A percentile compares a stretch with the other conserved stretches of the same genome.
phyloP scores from a whole-genome alignment of 306 rosid genomes.

The Mimosa pudica region DNA sequence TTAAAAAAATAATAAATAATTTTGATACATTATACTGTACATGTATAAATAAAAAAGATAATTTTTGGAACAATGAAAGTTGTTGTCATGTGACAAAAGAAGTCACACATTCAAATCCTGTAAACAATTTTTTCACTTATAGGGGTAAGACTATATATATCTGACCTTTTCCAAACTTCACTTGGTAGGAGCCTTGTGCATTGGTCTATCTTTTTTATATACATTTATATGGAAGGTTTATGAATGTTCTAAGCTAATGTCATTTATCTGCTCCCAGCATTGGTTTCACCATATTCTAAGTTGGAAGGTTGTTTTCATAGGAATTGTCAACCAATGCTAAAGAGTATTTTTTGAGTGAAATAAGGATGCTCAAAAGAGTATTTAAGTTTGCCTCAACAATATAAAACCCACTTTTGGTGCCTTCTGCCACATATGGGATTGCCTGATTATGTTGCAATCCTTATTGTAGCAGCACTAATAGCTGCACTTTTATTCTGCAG shows the following conservation, averaged over 20 bases:
- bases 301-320: slow-evolving; percentile 34
- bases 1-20: too few relatives aligned
- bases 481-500: slow-evolving; percentile 38
- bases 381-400: slow-evolving; percentile 7
- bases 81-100: too few relatives aligned
- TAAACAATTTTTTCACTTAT: too few relatives aligned
- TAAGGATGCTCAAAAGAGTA: not conserved
- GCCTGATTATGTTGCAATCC: slow-evolving; percentile 15
- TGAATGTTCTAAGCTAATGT: not conserved
- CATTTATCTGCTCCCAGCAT: slow-evolving; percentile 23
- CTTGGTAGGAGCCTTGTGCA: too few relatives aligned
- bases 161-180: too few relatives aligned
- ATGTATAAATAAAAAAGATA: too few relatives aligned
- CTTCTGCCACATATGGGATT: slow-evolving; percentile 23
- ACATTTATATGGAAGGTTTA: not conserved
- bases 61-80: too few relatives aligned
- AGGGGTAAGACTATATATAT: too few relatives aligned
- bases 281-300: slow-evolving; percentile 23
- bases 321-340: slow-evolving; percentile 24
- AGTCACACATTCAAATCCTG: too few relatives aligned
- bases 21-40: too few relatives aligned
- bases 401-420: slow-evolving; percentile 20
- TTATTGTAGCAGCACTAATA: slow-evolving; percentile 33
- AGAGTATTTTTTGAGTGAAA: not conserved
- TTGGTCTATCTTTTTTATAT: not conserved